These are phyloP conservation scores for Leptodermis oblonga DNA, from an alignment of 257 asterid species.

Conservation along the genomic window DNA sequence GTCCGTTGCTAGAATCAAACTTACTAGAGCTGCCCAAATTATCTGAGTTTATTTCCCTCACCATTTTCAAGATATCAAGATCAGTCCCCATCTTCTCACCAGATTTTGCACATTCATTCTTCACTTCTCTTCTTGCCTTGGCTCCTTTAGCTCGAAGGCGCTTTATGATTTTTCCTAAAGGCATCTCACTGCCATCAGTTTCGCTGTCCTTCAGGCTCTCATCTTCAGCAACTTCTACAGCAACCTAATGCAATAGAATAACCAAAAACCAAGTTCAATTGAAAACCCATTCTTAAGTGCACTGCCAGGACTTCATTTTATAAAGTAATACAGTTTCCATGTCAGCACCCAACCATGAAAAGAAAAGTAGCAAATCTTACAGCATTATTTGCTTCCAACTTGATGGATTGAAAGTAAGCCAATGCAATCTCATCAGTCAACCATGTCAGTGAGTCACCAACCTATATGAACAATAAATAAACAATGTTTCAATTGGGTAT, in stretches of 20 bases:
- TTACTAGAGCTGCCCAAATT: constrained; percentile 44
- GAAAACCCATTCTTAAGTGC: background rate
- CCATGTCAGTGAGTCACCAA: constrained; percentile 72
- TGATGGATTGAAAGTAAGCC: constrained; percentile 75
- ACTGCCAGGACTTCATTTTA: background rate
- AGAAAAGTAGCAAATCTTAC: constrained; percentile 34
- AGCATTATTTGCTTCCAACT: constrained; percentile 69
- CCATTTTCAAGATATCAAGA: constrained; percentile 82
- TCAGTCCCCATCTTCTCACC: constrained; percentile 42
- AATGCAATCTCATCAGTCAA: constrained; percentile 72
- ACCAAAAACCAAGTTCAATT: constrained; percentile 16
- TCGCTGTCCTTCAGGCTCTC: constrained; percentile 86
- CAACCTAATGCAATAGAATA: constrained; percentile 45
- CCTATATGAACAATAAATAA: constrained; percentile 36
- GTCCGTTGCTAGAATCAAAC: constrained; percentile 70
- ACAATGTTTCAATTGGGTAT: constrained; percentile 16
- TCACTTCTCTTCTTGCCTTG: constrained; percentile 72
- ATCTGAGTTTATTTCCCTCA: constrained; percentile 75
- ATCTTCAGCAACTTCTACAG: constrained; percentile 53
- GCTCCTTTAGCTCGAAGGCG: constrained; percentile 82
- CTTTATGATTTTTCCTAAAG: constrained; percentile 82
- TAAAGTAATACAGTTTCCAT: constrained; percentile 30
- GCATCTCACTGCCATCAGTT: constrained; percentile 90
- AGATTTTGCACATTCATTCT: constrained; percentile 44
- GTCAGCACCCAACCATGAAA: constrained; percentile 9